Evolutionary conservation across 805 yeast species (phyloP), one percentile per base, ranked within the genome.

Genomic region (Kodamaea restingae): DNA sequence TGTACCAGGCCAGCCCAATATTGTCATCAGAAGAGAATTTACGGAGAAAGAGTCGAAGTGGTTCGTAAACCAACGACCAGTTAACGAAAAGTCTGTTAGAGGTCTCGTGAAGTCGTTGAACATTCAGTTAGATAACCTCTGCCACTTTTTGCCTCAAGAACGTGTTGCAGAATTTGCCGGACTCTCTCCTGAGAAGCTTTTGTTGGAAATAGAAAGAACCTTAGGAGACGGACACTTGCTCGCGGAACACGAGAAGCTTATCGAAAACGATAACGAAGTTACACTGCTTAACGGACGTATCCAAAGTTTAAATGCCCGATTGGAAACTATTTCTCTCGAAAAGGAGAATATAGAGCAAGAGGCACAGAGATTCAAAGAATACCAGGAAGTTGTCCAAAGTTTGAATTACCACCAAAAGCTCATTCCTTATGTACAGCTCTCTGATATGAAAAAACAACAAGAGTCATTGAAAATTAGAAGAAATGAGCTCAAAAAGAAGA

Each of bases 81-180:
- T 66, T 0, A 60, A 63, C 3, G 87, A 81, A 42, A 46, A 49
- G 9, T 55, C 54, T 4, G 71, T 88, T 3, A 73, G 67, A 41
- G 59, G 60, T 3, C 29, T 72, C 0, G 65, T 84, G 18, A 56
- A 61, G 15, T 53, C 54, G 2, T 71, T 79, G 45, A 84, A 84
- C 53, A 84, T 93, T 43, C 98, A 93, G 54, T 69, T 93, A 41
- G 95, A 88, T 55, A 93, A 91, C 56, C 68, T 91, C 36, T 90
- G 98, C 54, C 97, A 91, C 56, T 93, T 93, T 54, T 65, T 93
- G 40, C 96, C 98, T 0, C 99, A 93, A 56, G 98, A 91, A 51
- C 72, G 95, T 43, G 98, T 93, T 5, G 91, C 95, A 2, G 88
- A 86, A 47, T 93, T 93, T 67, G 95, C 97, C 0, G 76, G 82